phyloP scores from a whole-genome alignment of 2,329 filamentous ascomycete species.

The Fusarium bulbicola region DNA sequence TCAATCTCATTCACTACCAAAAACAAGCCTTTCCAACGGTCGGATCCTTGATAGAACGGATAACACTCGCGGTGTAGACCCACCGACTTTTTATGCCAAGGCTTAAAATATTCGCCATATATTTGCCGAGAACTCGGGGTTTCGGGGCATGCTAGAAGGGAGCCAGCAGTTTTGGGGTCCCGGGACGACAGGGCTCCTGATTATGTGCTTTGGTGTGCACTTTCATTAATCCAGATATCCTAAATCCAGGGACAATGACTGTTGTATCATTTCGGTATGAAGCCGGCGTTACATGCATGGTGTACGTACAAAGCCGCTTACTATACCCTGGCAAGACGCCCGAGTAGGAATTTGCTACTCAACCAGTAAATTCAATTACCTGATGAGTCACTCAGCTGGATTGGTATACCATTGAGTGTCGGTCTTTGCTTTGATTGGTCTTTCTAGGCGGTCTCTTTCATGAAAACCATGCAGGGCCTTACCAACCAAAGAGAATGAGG shows the following conservation, averaged over 20 bases:
- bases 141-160: too few relatives aligned
- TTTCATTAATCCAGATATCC: too few relatives aligned
- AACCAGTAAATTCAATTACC: background rate
- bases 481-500: background rate
- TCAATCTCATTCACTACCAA: too few relatives aligned
- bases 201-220: too few relatives aligned
- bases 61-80: too few relatives aligned
- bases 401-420: fast-evolving
- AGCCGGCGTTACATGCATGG: background rate
- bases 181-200: too few relatives aligned
- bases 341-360: background rate
- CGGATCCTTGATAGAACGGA: too few relatives aligned
- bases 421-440: background rate
- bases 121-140: too few relatives aligned
- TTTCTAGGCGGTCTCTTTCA: fast-evolving
- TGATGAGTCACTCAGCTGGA: fast-evolving
- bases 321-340: background rate
- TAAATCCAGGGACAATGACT: background rate
- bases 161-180: too few relatives aligned
- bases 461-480: background rate
- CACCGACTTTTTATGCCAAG: too few relatives aligned
- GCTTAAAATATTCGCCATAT: too few relatives aligned
- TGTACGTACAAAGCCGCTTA: background rate
- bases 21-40: too few relatives aligned
- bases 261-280: background rate